Evolutionary conservation across 371 early-diverging fungal genomes (phyloP).

Genomic region (Umbelopsis sp.): DNA sequence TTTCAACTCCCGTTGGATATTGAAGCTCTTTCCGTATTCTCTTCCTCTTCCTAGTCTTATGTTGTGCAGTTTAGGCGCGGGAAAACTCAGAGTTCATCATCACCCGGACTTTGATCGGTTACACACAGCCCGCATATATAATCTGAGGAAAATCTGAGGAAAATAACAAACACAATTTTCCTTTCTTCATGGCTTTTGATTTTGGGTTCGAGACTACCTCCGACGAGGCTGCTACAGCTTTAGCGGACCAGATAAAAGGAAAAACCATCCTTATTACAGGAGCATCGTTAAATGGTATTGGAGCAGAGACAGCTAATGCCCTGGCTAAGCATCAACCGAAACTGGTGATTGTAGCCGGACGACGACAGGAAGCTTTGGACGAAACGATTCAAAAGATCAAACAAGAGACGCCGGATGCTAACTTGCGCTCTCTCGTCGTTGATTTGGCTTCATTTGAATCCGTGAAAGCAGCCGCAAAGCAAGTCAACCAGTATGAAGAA

Average conservation of each 20-base stretch:
- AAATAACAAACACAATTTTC: too few species aligned
- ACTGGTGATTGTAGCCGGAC: not conserved
- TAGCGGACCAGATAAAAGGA: not conserved
- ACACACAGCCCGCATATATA: too few species aligned
- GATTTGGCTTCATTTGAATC: not conserved
- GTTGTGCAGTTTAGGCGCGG: too few species aligned
- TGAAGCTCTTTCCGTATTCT: too few species aligned
- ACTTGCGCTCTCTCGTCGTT: not conserved
- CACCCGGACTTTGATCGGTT: too few species aligned
- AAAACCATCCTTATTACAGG: not conserved
- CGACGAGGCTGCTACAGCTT: not conserved
- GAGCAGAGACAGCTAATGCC: not conserved
- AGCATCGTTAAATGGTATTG: not conserved
- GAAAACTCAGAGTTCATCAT: too few species aligned
- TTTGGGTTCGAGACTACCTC: not conserved
- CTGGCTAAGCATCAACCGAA: not conserved
- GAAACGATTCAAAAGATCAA: not conserved
- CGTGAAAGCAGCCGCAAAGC: not conserved
- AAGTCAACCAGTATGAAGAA: not conserved
- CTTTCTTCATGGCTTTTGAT: not conserved
- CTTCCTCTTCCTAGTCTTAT: too few species aligned
- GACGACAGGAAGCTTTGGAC: not conserved
- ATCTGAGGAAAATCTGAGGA: too few species aligned
- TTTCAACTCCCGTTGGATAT: too few species aligned
- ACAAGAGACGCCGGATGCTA: not conserved